phyloP scores from a whole-genome alignment of 164 flowering plant genomes.

The Chimonanthus praecox region DNA sequence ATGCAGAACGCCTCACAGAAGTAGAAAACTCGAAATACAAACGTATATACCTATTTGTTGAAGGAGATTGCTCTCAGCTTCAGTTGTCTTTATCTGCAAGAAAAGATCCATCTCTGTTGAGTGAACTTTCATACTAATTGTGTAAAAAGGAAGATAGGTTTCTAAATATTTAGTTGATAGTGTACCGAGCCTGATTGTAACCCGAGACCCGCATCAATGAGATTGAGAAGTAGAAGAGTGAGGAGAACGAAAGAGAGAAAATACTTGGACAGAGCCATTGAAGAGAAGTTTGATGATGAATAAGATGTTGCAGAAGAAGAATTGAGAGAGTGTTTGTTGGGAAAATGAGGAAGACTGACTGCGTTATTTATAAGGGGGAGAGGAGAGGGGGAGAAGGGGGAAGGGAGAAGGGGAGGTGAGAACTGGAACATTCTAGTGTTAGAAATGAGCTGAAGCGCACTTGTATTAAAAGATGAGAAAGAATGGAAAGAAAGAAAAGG shows the following conservation, averaged over 20 bases:
- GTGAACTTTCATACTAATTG: too few species aligned
- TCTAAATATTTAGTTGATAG: background rate
- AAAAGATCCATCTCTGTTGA: background rate
- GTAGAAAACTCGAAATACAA: background rate
- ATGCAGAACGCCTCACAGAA: background rate
- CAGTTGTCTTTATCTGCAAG: constrained; percentile 1
- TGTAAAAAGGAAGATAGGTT: background rate
- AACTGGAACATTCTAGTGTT: too few species aligned
- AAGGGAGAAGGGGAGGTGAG: too few species aligned
- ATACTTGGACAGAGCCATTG: constrained; percentile 2
- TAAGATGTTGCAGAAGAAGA: background rate
- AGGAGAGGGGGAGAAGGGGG: background rate
- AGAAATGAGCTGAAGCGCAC: too few species aligned
- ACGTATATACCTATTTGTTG: background rate
- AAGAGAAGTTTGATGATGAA: too few species aligned
- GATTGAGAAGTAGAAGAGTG: background rate
- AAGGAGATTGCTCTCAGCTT: background rate
- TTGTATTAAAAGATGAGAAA: too few species aligned
- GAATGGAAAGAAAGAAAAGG: too few species aligned
- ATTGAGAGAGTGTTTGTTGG: background rate
- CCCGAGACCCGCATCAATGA: background rate
- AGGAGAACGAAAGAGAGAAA: background rate
- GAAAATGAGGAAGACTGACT: background rate
- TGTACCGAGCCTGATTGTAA: background rate
- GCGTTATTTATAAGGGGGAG: background rate